A percentile compares a stretch with the other conserved stretches of the same genome.
These are phyloP conservation scores for Nannochloris sp. DNA, from an alignment of 139 green algal genomes.

Conservation along the genomic window DNA sequence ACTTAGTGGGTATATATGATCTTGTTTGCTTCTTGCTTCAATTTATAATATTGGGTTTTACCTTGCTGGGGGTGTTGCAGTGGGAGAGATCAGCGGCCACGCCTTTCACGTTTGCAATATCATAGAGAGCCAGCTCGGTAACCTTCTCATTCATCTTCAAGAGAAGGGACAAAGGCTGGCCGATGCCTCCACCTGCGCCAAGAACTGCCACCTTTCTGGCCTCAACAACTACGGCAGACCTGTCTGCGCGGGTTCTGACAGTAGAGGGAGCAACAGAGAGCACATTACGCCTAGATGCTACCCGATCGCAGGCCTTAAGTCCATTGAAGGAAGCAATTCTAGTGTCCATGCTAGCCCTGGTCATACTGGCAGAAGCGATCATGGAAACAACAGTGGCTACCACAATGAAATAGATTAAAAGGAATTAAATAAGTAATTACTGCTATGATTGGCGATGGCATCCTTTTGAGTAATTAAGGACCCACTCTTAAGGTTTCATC, in stretches of 20 bases:
- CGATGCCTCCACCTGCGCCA: conserved; percentile 93
- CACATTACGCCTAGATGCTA: not conserved
- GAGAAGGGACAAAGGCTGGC: conserved; percentile 89
- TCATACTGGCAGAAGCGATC: too few relatives aligned
- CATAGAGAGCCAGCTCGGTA: conserved; percentile 81
- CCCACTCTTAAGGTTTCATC: too few relatives aligned
- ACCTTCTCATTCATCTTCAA: conserved; percentile 73
- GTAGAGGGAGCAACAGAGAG: not conserved
- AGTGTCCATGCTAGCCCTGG: not conserved
- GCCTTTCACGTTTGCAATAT: conserved; percentile 79
- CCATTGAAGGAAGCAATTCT: not conserved
- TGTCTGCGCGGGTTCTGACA: not conserved
- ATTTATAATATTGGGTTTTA: too few relatives aligned
- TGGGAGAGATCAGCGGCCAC: conserved; percentile 92
- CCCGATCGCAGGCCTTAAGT: not conserved
- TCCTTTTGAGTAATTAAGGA: too few relatives aligned
- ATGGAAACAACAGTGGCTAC: too few relatives aligned
- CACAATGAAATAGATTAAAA: too few relatives aligned
- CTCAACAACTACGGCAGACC: not conserved
- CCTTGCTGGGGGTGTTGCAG: conserved; percentile 77
- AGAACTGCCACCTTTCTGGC: conserved; percentile 89
- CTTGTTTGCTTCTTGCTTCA: not conserved
- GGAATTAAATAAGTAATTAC: too few relatives aligned
- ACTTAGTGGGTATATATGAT: too few relatives aligned
- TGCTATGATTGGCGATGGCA: too few relatives aligned